Evolutionary conservation across 1,284 basidiomycete species (phyloP).

Genomic region (Athelia sp.): DNA sequence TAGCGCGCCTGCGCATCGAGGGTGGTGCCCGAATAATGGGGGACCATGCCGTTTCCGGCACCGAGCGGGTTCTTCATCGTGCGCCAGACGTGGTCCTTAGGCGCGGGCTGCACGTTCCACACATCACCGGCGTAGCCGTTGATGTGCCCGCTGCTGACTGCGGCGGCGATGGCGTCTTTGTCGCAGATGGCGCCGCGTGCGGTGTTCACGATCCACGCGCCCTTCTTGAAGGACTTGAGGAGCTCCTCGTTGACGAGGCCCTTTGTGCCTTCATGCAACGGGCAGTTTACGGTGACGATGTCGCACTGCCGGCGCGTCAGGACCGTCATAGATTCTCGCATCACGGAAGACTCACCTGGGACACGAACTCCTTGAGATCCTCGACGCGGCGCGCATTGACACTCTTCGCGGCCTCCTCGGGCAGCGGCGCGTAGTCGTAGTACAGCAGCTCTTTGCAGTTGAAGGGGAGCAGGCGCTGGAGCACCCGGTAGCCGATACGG

Average conservation of each 20-base stretch:
- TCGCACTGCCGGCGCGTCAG: slow-evolving; percentile 53
- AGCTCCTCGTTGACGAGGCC: slow-evolving; percentile 82
- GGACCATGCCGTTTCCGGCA: slow-evolving; percentile 83
- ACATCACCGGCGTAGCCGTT: slow-evolving; percentile 68
- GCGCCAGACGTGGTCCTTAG: slow-evolving; percentile 84
- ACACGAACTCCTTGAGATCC: slow-evolving; percentile 83
- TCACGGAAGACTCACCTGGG: slow-evolving; percentile 31
- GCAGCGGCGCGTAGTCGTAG: slow-evolving; percentile 87
- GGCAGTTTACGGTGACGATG: slow-evolving; percentile 86
- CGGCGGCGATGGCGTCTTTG: slow-evolving; percentile 74
- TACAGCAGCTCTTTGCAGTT: slow-evolving; percentile 90
- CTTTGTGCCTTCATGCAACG: slow-evolving; percentile 84
- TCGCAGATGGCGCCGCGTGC: slow-evolving; percentile 93
- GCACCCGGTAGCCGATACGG: slow-evolving; percentile 86
- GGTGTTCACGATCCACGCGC: slow-evolving; percentile 91
- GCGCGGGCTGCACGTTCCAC: slow-evolving; percentile 82
- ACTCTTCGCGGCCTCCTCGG: slow-evolving; percentile 67
- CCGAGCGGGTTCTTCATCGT: slow-evolving; percentile 77
- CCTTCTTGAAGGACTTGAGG: slow-evolving; percentile 87
- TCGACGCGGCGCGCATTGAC: slow-evolving; percentile 76
- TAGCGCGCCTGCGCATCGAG: slow-evolving; percentile 91
- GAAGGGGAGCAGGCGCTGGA: slow-evolving; percentile 86
- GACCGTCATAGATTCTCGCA: slow-evolving; percentile 2
- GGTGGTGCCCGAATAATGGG: slow-evolving; percentile 86
- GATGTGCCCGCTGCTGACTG: slow-evolving; percentile 77